Conservation (phyloP, 345 rosid genomes). For the Kandelia obovata region DNA sequence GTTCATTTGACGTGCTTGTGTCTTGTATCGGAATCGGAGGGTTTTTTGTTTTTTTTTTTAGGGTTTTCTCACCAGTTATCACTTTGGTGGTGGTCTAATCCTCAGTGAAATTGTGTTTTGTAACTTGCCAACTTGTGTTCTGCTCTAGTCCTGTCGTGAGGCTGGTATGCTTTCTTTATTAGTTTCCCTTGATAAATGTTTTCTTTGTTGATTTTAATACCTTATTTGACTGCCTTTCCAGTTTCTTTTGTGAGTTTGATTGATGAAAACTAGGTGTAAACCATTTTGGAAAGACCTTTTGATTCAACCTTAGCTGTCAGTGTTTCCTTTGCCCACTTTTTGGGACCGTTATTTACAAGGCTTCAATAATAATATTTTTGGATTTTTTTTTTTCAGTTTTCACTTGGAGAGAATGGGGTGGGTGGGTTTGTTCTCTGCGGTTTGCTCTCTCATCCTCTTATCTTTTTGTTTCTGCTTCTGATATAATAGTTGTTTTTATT, state of each 20-base stretch:
- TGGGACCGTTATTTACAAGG: conserved; percentile 3
- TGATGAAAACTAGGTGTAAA: neutral
- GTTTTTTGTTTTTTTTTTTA: conserved; percentile 5
- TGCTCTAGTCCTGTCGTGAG: neutral
- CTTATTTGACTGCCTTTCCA: neutral
- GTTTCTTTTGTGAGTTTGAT: neutral
- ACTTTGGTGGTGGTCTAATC: neutral
- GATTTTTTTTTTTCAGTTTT: neutral
- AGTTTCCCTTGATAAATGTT: too few relatives aligned
- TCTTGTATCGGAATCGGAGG: conserved; percentile 24
- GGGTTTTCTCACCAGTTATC: neutral
- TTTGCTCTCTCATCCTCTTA: conserved; percentile 22
- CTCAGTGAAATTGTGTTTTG: conserved; percentile 3
- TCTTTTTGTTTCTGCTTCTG: conserved; percentile 25
- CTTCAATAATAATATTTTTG: conserved; percentile 12
- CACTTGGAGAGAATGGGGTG: neutral
- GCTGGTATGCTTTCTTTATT: neutral
- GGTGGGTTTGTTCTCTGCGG: conserved; percentile 1
- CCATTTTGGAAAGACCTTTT: conserved; percentile 3
- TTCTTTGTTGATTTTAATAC: neutral
- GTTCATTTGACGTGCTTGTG: conserved; percentile 21
- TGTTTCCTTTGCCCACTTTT: neutral
- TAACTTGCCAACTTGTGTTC: neutral
- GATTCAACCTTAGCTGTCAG: conserved; percentile 5
- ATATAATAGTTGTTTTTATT: conserved; percentile 12